phyloP scores from a whole-genome alignment of 192 early-diverging fungal species.

The Coemansia sp. region DNA sequence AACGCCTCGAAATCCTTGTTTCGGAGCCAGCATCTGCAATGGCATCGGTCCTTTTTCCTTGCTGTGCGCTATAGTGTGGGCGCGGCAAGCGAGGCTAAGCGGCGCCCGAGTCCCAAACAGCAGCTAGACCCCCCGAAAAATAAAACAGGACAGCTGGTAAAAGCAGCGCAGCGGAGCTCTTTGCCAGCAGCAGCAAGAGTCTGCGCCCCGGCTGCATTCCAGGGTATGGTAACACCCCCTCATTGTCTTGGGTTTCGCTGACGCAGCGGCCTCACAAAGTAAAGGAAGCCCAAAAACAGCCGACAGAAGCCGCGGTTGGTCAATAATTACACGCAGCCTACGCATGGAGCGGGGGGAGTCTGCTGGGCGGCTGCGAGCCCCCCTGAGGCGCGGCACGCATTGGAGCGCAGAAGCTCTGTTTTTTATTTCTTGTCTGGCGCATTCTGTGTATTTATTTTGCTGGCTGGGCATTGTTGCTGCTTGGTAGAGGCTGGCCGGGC shows the following conservation, averaged over 20 bases:
- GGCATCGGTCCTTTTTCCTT: too few species aligned
- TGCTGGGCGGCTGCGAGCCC: neutral
- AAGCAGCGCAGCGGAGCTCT: neutral
- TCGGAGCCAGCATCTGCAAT: too few species aligned
- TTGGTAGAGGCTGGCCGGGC: neutral
- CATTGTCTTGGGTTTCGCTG: neutral
- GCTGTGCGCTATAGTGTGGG: too few species aligned
- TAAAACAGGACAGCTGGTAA: neutral
- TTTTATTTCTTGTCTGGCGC: neutral
- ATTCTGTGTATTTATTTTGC: neutral
- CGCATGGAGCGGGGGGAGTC: neutral
- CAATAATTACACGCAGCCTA: constrained; percentile 2
- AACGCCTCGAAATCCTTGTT: too few species aligned
- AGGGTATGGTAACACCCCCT: neutral
- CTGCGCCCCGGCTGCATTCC: neutral
- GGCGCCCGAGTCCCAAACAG: too few species aligned
- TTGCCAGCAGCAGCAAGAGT: neutral
- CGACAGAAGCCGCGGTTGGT: constrained; percentile 2
- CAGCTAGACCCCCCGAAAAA: neutral
- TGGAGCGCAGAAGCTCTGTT: neutral
- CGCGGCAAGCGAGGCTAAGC: too few species aligned
- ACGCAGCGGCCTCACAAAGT: neutral
- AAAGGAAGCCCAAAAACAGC: constrained; percentile 4
- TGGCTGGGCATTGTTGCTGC: neutral
- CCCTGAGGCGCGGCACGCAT: neutral